Base-by-base conservation (phyloP, 345 rosid species). In the Aquilaria yunnanensis region DNA sequence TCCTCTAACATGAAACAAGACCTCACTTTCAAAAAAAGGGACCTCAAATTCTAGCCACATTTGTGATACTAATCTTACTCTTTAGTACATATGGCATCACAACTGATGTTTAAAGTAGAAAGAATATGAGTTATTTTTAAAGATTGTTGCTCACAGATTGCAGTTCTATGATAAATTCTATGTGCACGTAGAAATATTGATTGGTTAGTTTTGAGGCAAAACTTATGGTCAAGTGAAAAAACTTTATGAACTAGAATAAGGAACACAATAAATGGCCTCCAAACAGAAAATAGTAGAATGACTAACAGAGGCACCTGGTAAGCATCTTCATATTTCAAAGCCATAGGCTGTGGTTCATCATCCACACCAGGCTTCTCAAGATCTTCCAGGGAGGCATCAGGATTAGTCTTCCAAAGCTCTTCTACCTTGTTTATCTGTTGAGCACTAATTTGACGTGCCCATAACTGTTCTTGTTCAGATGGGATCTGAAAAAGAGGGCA, bases 361-460 rank as follows among this genome's bases (percentile, higher is more conserved):
- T 95, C 99, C 51, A 95, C 94, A 67, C 99, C 99, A 75, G 99
- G 99, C 67, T 91, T 95, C 77, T 91, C 99, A 66, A 95, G 99
- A 81, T 95, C 99, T 81, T 91, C 99, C 51, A 91, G 94, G 59
- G 94, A 79, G 56, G 99, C 97, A 79, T 91, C 99, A 56, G 99
- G 96, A 73, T 89, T 95, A 14, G 96, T 73, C 83, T 95, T 95
- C 99, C 99, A 95, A 56, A 95, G 88, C 70, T 95, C 99, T 78
- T 95, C 99, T 51, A 95, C 85, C 84, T 91, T 91, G 75, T 95
- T 95, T 70, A 95, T 95, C 81, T 95, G 99, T 72, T 95, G 98
- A 34, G 99, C 96, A 75, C 92, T 91, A 64, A 95, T 95, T 74
- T 95, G 99, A 10, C 99, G 96, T 46, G 96, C 98, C 81, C 99